phyloP scores from a whole-genome alignment of 1,284 basidiomycete species.

The Puccinia hordei region DNA sequence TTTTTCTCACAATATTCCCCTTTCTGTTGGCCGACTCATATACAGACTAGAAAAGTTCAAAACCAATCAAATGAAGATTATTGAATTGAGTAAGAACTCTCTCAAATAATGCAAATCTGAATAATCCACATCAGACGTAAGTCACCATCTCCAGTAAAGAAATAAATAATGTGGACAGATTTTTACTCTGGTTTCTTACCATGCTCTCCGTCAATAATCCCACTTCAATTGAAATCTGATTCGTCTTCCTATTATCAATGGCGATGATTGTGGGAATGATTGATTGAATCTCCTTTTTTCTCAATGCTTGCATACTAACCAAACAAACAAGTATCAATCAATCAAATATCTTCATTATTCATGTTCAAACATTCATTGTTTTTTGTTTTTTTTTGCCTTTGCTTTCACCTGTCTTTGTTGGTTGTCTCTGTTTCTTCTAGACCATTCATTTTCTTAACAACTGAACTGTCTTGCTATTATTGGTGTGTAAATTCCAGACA shows the following conservation, averaged over 20 bases:
- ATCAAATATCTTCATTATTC: background rate
- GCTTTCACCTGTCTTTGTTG: background rate
- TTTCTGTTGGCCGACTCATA: no score
- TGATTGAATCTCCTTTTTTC: background rate
- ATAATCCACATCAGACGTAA: background rate
- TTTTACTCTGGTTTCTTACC: no score
- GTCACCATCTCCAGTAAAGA: background rate
- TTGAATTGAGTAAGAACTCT: slow-evolving; percentile 30
- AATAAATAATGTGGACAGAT: no score
- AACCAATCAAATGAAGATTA: slow-evolving; percentile 47
- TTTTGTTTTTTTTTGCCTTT: background rate
- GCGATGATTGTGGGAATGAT: background rate
- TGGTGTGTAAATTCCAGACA: no score
- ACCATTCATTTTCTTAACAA: no score
- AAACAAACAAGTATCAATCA: background rate
- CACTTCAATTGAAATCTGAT: background rate
- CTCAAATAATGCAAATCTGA: background rate
- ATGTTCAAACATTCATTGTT: background rate
- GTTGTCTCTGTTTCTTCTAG: background rate
- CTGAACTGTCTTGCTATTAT: no score
- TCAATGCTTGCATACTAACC: background rate
- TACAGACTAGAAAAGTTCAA: slow-evolving; percentile 39
- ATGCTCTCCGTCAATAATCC: background rate
- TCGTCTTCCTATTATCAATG: background rate
- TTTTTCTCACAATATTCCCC: background rate